A percentile compares a stretch with the other conserved stretches of the same genome.
Evolutionary conservation across 2,329 filamentous ascomycete species (phyloP).

Genomic region (Westerdykella aurantiaca): DNA sequence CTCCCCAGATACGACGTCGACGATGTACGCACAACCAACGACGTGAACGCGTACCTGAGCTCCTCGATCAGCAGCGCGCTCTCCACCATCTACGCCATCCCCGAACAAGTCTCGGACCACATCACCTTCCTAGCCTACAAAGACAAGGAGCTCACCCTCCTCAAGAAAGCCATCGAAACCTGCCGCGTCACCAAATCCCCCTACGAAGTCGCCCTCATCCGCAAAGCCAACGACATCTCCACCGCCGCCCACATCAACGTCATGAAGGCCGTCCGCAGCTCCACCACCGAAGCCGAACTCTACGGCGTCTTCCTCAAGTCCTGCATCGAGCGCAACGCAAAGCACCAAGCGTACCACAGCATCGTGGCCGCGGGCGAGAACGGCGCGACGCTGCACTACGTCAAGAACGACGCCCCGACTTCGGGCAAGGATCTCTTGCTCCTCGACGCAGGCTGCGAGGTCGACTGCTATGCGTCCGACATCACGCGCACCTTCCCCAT

Average conservation of each 20-base stretch:
- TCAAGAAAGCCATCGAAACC: slow-evolving; percentile 66
- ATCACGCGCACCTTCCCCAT: slow-evolving; percentile 86
- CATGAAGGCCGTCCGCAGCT: slow-evolving; percentile 55
- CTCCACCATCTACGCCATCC: slow-evolving; percentile 66
- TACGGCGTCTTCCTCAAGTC: slow-evolving; percentile 73
- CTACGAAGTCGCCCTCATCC: slow-evolving; percentile 80
- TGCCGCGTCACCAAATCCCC: slow-evolving; percentile 76
- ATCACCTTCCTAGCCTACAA: slow-evolving; percentile 67
- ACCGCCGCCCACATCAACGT: slow-evolving; percentile 70
- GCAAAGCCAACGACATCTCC: slow-evolving; percentile 74
- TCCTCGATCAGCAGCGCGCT: slow-evolving; percentile 45
- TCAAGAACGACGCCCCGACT: slow-evolving; percentile 45
- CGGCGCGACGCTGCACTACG: slow-evolving; percentile 83
- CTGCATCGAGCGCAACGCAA: slow-evolving; percentile 68
- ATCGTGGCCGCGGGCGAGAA: slow-evolving; percentile 78
- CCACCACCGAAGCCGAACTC: slow-evolving; percentile 74
- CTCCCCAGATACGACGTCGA: slow-evolving; percentile 50
- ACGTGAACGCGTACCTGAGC: slow-evolving; percentile 69
- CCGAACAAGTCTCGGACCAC: slow-evolving; percentile 66
- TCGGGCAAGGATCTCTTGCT: slow-evolving; percentile 69
- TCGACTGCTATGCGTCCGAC: slow-evolving; percentile 49
- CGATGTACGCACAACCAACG: slow-evolving; percentile 63
- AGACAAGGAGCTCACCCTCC: slow-evolving; percentile 52
- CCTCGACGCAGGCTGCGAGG: slow-evolving; percentile 69
- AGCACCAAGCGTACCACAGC: slow-evolving; percentile 79